Evolutionary conservation across 441 rosid genomes (phyloP), one percentile per base, ranked within the genome.

Genomic region (Gossypium schwendimanii): DNA sequence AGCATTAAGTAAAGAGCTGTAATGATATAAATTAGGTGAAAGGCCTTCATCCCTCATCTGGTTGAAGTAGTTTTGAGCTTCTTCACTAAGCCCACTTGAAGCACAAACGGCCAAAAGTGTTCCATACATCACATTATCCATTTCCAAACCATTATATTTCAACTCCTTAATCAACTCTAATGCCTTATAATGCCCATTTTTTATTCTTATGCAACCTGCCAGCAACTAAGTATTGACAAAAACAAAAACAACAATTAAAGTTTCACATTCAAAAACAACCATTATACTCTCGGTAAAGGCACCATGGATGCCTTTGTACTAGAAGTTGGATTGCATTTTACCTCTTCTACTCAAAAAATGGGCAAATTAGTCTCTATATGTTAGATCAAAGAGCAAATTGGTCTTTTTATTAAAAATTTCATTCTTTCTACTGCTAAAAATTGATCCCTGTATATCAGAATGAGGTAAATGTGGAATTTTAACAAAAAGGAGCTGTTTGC

Each of bases 51-150:
- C 83, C 81, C 79, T 89, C 98, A 94, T 92, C 81, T 85, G 87
- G 83, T 85, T 77, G 69, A 94, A 88, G 78, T 75, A 90, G 66
- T 59, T 80, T 75, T 88, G 87, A 74, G 98, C 98, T 80, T 90
- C 91, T 79, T 87, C 89, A 33, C 86, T 80, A 55, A 74, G 88
- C 80, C 89, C 86, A 79, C 84, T 86, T 44, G 97, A 88, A 81
- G 97, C 98, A 84, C 96, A 94, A 75, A 94, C 81, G 0, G 97
- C 97, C 83, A 92, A 79, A 80, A 94, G 85, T 26, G 93, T 86
- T 75, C 94, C 97, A 81, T 90, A 90, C 87, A 90, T 90, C 66
- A 94, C 88, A 57, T 83, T 23, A 14, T 92, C 98, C 94, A 92
- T 89, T 77, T 75, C 79, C 78, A 90, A 67, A 24, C 83, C 87